Base-by-base conservation (phyloP, 2,329 filamentous ascomycete species). In the Ophiocordyceps camponoti-saundersi region DNA sequence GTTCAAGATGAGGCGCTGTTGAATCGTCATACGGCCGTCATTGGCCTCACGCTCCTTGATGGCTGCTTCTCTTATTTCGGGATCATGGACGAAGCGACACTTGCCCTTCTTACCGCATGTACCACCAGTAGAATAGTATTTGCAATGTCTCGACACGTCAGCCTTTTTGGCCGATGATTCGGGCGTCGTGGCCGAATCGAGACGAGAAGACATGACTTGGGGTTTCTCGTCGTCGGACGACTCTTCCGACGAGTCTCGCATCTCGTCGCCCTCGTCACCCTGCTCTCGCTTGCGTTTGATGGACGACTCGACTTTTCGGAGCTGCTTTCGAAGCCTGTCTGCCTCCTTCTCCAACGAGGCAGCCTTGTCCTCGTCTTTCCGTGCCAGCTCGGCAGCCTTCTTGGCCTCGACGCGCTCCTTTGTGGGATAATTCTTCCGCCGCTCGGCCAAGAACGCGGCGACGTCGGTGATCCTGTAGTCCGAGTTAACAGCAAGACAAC, bases 351-450 rank as follows among this genome's bases (percentile, higher is more conserved):
- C 72, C 20, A 79, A 63, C 49, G 70, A 70, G 44, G 66, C 81
- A 43, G 78, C 75, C 59, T 84, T 80, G 57, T 80, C 77, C 47
- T 73, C 69, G 48, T 75, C 71, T 42, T 60, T 64, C 40, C 64
- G 60, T 49, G 65, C 61, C 55, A 64, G 57, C 55, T 65, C 63
- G 48, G 65, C 66, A 54, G 71, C 70, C 51, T 77, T 75, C 62
- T 75, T 85, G 52, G 77, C 77, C 50, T 77, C 72, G 51, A 79
- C 68, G 47, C 85, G 79, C 49, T 77, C 77, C 59, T 78, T 77
- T 2, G 89, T 95, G 2, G 90, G 90, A 59, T 77, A 96, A 46
- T 82, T 80, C 53, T 78, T 82, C 58, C 74, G 82, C 49, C 90
- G 79, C 61, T 95, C 87, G 45, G 79, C 79, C 51, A 93, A 77